These are phyloP conservation scores for Aspergillus unguis DNA, from an alignment of 2,329 filamentous ascomycete species.

Conservation along the genomic window DNA sequence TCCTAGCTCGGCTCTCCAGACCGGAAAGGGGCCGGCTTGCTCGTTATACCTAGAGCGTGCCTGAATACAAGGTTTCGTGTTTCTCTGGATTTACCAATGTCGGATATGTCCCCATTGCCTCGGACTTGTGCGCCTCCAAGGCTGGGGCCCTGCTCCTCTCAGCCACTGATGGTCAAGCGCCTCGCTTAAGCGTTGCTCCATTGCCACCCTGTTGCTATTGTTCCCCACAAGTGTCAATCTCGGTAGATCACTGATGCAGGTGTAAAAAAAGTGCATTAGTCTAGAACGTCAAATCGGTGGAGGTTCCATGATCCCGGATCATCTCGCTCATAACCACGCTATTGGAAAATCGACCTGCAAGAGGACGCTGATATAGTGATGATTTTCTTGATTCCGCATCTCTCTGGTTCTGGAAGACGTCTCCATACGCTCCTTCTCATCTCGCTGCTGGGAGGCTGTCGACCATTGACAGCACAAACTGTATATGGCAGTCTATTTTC, in stretches of 20 bases:
- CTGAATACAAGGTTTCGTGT: not conserved
- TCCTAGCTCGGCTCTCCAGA: not conserved
- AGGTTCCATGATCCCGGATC: conserved; percentile 14
- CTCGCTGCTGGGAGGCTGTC: not conserved
- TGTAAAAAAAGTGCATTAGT: conserved; percentile 17
- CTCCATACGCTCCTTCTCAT: not conserved
- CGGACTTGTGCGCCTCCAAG: too few species aligned
- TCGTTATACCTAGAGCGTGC: not conserved
- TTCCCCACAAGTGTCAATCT: not conserved
- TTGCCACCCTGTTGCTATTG: not conserved
- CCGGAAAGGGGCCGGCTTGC: not conserved
- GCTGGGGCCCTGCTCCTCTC: too few species aligned
- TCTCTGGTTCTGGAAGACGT: too few species aligned
- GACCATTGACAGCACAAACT: not conserved
- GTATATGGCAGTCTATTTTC: not conserved
- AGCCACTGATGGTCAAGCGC: too few species aligned
- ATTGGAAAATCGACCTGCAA: not conserved
- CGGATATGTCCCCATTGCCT: too few species aligned
- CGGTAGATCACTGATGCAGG: not conserved
- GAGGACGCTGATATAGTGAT: not conserved
- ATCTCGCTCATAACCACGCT: conserved; percentile 14
- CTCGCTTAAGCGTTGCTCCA: too few species aligned
- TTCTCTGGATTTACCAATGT: too few species aligned
- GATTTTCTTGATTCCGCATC: not conserved
- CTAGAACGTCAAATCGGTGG: conserved; percentile 16